These are phyloP conservation scores for Geoglossum glabrum DNA, from an alignment of 495 filamentous ascomycete species.

Conservation along the genomic window DNA sequence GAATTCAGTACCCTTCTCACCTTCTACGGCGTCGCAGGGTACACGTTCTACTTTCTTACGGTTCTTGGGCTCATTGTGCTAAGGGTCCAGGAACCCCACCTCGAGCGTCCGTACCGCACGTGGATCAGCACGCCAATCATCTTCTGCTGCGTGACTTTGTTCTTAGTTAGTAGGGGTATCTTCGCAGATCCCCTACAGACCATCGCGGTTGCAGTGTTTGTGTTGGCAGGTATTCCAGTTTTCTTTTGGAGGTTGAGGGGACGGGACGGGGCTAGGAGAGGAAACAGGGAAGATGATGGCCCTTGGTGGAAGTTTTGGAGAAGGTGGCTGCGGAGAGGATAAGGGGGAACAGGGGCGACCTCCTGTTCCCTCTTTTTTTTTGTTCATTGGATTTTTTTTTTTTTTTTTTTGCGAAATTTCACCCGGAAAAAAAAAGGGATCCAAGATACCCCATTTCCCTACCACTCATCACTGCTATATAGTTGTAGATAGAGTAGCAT, in stretches of 20 bases:
- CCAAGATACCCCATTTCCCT: too few species aligned
- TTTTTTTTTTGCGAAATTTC: too few species aligned
- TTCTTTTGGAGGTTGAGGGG: slow-evolving; percentile 70
- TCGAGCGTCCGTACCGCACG: slow-evolving; percentile 78
- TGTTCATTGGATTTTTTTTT: too few species aligned
- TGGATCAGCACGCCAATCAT: slow-evolving; percentile 96
- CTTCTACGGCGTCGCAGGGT: slow-evolving; percentile 93
- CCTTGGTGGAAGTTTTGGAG: slow-evolving; percentile 43
- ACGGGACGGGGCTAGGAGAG: slow-evolving; percentile 22
- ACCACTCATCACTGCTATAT: too few species aligned
- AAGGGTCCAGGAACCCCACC: slow-evolving; percentile 64
- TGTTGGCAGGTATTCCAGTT: slow-evolving; percentile 62
- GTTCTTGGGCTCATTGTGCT: slow-evolving; percentile 85
- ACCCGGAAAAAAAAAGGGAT: too few species aligned
- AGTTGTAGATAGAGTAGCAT: too few species aligned
- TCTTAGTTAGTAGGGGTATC: slow-evolving; percentile 68
- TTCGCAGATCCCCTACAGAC: slow-evolving; percentile 85
- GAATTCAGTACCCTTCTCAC: slow-evolving; percentile 83
- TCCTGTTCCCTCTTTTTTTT: too few species aligned
- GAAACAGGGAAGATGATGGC: slow-evolving; percentile 16
- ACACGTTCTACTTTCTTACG: slow-evolving; percentile 90
- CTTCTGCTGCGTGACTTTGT: slow-evolving; percentile 93
- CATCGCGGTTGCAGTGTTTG: slow-evolving; percentile 63
- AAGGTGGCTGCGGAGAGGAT: slow-evolving; percentile 13
- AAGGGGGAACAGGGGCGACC: neutral